Evolutionary conservation across 495 filamentous ascomycete genomes (phyloP), one percentile per base, ranked within the genome.

Genomic region (Trichocladium uniseriatum): DNA sequence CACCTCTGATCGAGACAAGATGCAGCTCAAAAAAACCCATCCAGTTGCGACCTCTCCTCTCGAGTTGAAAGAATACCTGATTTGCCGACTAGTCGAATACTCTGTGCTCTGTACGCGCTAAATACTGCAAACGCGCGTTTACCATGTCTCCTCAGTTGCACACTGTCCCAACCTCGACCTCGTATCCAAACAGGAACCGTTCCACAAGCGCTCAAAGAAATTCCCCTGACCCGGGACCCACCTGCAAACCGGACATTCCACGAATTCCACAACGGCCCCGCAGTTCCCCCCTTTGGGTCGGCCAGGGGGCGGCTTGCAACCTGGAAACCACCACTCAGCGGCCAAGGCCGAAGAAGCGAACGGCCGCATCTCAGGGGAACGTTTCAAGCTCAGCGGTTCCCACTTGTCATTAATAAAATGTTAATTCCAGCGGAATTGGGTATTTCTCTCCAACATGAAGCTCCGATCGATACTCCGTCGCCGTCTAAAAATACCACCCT

Each of bases 191-290:
- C 31, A 3, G 8, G 24, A 3, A 27, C 20, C 14, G 35, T 47
- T 38, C 34, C 44, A 38, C 44, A 47, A 24, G 20, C 21, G 11
- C 14, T 31, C 13, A 9, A 11, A 16, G 19, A 24, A 16, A 36
- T 35, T 45, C 43, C 43, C 43, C 43, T 45, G 31, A 24, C 31
- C 5, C 3, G 42, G 42, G 28, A n/a, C 20, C 43, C 43, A 45
- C 44, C 13, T 16, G 15, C 13, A 24, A 38, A 13, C 44, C 35
- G 8, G 44, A 15, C 34, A 29, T 27, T 28, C 44, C 22, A 28
- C 19, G 10, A n/a, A 9, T 27, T 27, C 24, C 24, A 27, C 24
- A 27, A 27, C 24, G 3, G 20, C 43, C 22, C 44, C 44, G 32
- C 43, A 46, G 14, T 34, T 27, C 32, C 43, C 43, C 43, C 43